Evolutionary conservation across 2,329 filamentous ascomycete species (phyloP).

Genomic region (Sclerotinia nivalis): DNA sequence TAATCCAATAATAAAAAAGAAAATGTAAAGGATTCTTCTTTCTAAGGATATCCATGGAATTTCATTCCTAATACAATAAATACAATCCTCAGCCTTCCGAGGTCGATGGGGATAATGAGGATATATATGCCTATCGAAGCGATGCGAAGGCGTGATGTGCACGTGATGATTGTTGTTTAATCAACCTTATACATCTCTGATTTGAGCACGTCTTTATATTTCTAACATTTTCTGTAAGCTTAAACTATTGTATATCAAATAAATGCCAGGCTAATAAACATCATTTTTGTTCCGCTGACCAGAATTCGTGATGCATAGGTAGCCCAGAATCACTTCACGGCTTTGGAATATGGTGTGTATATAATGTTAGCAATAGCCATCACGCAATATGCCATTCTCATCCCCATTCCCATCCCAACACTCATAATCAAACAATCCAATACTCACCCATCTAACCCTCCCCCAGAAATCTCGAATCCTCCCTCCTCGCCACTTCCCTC

Average conservation of each 20-base stretch:
- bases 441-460: background rate
- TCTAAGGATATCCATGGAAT: too few relatives aligned
- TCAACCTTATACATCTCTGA: too few relatives aligned
- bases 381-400: background rate
- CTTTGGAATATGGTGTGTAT: background rate
- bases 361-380: too few relatives aligned
- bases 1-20: too few relatives aligned
- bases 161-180: too few relatives aligned
- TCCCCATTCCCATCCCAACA: background rate
- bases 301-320: background rate
- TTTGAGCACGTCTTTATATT: background rate
- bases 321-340: conserved; percentile 26
- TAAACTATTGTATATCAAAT: too few relatives aligned
- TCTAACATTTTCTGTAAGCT: background rate
- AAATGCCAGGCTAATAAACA: background rate
- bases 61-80: background rate
- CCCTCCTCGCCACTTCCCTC: background rate
- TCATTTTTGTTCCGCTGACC: background rate
- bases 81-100: background rate
- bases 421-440: too few relatives aligned
- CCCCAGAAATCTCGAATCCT: background rate
- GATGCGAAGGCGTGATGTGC: background rate
- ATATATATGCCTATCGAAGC: background rate
- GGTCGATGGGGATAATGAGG: background rate
- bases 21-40: too few relatives aligned